Evolutionary conservation across 2,329 filamentous ascomycete species (phyloP).

Genomic region (Colletotrichum musicola): DNA sequence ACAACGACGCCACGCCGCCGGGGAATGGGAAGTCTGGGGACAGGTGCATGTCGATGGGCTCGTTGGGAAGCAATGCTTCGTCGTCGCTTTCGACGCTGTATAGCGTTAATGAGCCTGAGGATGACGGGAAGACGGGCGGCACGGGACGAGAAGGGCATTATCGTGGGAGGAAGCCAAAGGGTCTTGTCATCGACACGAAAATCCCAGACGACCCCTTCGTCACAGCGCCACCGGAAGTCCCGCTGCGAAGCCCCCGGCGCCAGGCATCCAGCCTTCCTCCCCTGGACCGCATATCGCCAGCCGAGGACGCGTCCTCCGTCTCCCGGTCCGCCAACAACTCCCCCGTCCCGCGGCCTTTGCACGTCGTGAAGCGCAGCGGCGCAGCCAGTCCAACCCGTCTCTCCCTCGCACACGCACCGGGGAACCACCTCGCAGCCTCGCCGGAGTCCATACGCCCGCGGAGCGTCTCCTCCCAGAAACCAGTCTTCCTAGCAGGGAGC

Average conservation of each 20-base stretch:
- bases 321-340: slow-evolving; percentile 25
- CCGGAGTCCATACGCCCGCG: slow-evolving; percentile 30
- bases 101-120: slow-evolving; percentile 64
- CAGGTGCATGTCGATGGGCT: slow-evolving; percentile 42
- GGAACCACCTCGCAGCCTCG: neutral
- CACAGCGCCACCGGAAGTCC: slow-evolving; percentile 17
- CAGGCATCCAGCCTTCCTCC: slow-evolving; percentile 20
- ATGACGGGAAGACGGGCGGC: slow-evolving; percentile 42
- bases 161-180: slow-evolving; percentile 19
- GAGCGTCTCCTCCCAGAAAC: slow-evolving; percentile 40
- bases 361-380: slow-evolving; percentile 10
- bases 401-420: slow-evolving; percentile 19
- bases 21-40: slow-evolving; percentile 32
- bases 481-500: slow-evolving; percentile 34
- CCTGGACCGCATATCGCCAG: neutral
- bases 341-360: slow-evolving; percentile 21
- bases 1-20: slow-evolving; percentile 39
- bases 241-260: slow-evolving; percentile 21
- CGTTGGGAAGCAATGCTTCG: slow-evolving; percentile 59
- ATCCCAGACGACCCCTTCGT: slow-evolving; percentile 38
- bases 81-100: slow-evolving; percentile 70
- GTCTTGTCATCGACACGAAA: slow-evolving; percentile 27
- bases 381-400: slow-evolving; percentile 1
- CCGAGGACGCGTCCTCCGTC: slow-evolving; percentile 2
- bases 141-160: neutral